phyloP scores from a whole-genome alignment of 352 stramenopile species.

The Phytophthora citrophthora region DNA sequence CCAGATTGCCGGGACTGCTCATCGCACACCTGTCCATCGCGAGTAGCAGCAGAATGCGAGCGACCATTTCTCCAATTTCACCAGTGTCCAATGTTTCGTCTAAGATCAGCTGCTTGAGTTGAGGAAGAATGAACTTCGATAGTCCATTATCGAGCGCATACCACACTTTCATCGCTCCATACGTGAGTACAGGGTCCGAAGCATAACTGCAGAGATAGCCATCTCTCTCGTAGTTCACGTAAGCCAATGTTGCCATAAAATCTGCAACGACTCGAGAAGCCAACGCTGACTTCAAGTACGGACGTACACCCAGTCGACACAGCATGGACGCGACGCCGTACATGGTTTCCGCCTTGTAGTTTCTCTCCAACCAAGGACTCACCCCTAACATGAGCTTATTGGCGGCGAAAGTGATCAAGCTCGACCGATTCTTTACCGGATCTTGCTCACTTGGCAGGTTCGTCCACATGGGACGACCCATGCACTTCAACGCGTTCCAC shows the following conservation, averaged over 20 bases:
- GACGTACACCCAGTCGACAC: slow-evolving; percentile 4
- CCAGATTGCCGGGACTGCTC: too few relatives aligned
- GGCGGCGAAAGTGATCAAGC: not conserved
- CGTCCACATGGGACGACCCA: slow-evolving; percentile 20
- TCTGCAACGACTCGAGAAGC: slow-evolving; percentile 14
- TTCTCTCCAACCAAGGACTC: not conserved
- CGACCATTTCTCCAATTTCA: slow-evolving; percentile 6
- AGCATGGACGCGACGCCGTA: slow-evolving; percentile 19
- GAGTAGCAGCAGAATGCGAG: slow-evolving; percentile 13
- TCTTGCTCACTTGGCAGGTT: not conserved
- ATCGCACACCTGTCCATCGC: slow-evolving; percentile 15
- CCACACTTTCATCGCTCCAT: slow-evolving; percentile 11
- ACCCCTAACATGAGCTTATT: slow-evolving; percentile 10
- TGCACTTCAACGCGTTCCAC: slow-evolving; percentile 5
- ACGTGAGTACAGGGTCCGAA: slow-evolving; percentile 12
- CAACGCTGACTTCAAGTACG: slow-evolving; percentile 1
- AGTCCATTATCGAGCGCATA: not conserved
- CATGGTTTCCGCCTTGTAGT: slow-evolving; percentile 5
- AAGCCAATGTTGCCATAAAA: slow-evolving; percentile 14
- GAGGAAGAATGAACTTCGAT: slow-evolving; percentile 2
- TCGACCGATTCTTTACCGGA: not conserved
- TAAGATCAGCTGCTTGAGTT: slow-evolving; percentile 11
- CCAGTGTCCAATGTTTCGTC: slow-evolving; percentile 9
- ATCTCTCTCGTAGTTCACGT: slow-evolving; percentile 12
- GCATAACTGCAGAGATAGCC: slow-evolving; percentile 12